Evolutionary conservation across 331 rosid genomes (phyloP).

Genomic region (Pyracantha coccinea): DNA sequence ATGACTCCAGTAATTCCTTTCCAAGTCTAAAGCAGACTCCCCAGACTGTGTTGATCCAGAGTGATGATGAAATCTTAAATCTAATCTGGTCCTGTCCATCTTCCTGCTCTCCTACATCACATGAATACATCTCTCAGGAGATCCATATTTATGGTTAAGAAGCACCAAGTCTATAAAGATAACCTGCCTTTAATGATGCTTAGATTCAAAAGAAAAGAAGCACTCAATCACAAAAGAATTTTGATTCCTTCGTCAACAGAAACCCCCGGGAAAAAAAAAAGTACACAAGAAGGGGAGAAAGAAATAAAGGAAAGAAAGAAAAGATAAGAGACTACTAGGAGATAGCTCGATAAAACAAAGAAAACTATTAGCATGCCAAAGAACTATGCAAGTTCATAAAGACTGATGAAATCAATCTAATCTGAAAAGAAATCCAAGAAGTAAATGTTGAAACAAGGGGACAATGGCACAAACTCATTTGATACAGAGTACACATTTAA

Average conservation of each 20-base stretch:
- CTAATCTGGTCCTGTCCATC: constrained; percentile 62
- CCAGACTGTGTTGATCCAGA: constrained; percentile 82
- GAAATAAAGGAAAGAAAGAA: too few relatives aligned
- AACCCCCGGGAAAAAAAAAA: background rate
- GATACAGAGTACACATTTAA: background rate
- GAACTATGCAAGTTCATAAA: too few relatives aligned
- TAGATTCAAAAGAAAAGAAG: background rate
- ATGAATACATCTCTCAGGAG: constrained; percentile 13
- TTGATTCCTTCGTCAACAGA: background rate
- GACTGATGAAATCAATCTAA: background rate
- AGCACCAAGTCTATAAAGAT: background rate
- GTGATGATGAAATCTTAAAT: constrained; percentile 57
- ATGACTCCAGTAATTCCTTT: constrained; percentile 55
- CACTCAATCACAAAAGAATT: background rate
- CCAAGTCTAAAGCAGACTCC: constrained; percentile 81
- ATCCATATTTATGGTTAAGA: background rate
- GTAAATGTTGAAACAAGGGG: background rate
- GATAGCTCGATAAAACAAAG: too few relatives aligned
- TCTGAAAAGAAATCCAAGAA: background rate
- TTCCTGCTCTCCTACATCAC: constrained; percentile 55
- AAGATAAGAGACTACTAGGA: too few relatives aligned
- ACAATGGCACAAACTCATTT: background rate
- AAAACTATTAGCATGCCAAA: too few relatives aligned
- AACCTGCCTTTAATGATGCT: constrained; percentile 3
- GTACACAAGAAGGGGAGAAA: too few relatives aligned